Conservation (phyloP, 495 filamentous ascomycete genomes). For the Neurospora sp. region DNA sequence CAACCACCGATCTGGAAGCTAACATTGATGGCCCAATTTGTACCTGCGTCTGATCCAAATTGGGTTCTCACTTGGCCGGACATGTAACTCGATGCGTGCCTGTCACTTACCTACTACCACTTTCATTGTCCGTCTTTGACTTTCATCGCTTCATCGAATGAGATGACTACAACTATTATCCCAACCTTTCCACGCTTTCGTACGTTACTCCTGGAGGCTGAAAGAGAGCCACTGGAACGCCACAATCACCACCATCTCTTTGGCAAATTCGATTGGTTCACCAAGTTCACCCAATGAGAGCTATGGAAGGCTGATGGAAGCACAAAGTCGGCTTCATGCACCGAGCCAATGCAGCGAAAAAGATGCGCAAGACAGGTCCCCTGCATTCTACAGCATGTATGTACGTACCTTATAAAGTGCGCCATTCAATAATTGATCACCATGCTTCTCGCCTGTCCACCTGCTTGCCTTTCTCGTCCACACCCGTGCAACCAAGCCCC, state of each 20-base stretch:
- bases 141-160: neutral
- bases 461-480: neutral
- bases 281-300: neutral
- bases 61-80: neutral
- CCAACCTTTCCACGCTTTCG: neutral
- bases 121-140: neutral
- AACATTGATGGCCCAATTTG: conserved; percentile 1
- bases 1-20: neutral
- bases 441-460: neutral
- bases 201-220: neutral
- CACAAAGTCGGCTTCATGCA: neutral
- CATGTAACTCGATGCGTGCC: neutral
- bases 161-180: neutral
- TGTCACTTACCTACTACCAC: no score
- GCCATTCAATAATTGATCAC: neutral
- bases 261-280: neutral
- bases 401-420: neutral
- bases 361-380: neutral
- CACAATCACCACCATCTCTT: neutral
- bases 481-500: neutral
- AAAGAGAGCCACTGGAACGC: neutral
- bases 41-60: conserved; percentile 9
- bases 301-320: neutral
- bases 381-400: neutral
- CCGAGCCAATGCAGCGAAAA: neutral